Evolutionary conservation across 1,284 basidiomycete species (phyloP), one percentile per base, ranked within the genome.

Genomic region (Somion occarium): DNA sequence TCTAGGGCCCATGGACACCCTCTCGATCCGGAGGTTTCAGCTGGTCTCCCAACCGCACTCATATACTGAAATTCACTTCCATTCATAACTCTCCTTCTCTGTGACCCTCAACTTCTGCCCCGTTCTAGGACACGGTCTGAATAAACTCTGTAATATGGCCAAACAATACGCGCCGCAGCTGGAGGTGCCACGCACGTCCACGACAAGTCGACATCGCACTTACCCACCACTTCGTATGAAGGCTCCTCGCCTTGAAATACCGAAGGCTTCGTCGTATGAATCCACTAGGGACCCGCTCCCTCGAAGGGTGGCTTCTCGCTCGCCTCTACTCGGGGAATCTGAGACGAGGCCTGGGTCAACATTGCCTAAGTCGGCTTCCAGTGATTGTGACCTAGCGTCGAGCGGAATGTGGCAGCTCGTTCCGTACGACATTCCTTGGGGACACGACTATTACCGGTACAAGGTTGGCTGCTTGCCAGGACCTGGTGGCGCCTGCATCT

Each of bases 391-490:
- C 3, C 13, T 23, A 22, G 24, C 19, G 19, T 54, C 61, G 5
- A 69, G 68, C 48, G 66, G 68, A 46, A 61, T 61, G 39, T 74
- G 71, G 71, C 68, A 73, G 47, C 67, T 74, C 47, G 65, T 72
- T 18, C 70, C 70, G 7, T 73, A 74, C 58, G 64, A 74, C 56
- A 66, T 74, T 22, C 67, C 72, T 3, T 73, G 72, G 71, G 72
- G 72, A 2, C 55, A 61, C 20, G 64, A 67, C 37, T 73, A 73
- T 59, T 66, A 65, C 49, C 61, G 67, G 45, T 73, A 73, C 56
- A 60, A 58, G 37, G 58, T 61, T 0, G 71, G 72, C 18, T 67
- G 62, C n/a, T 65, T 74, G 9, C 72, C 72, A 0, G 72, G 72
- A 1, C 71, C 71, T 11, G 69, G 71, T 38, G 72, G 72, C 19